Evolutionary conservation across 2,329 filamentous ascomycete genomes (phyloP), one percentile per base, ranked within the genome.

Genomic region (Claviceps spartinae): DNA sequence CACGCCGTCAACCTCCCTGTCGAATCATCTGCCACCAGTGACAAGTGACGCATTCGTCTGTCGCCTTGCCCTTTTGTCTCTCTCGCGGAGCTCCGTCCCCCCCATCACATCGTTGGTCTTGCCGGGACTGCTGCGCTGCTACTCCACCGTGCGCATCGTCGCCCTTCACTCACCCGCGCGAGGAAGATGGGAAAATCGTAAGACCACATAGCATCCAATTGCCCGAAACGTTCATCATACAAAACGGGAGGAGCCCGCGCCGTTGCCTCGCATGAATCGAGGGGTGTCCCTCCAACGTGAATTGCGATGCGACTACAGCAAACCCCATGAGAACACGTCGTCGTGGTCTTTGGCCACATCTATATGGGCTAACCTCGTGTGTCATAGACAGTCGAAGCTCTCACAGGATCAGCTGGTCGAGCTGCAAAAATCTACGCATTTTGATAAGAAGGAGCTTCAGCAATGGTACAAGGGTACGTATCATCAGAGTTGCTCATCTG

Each of bases 381-480:
- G 42, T 48, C 9, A 37, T 49, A 98, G 93, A 73, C 93, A 97
- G 77, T 97, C 91, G 62, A 98, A 97, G 77, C 85, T 98, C 67
- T 95, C 90, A 54, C 88, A 93, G 68, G 86, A 95, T 70, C 89
- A 98, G 78, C 86, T 98, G 65, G 81, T 80, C 60, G 93, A 98
- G 71, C 82, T 98, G 60, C 90, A 97, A 69, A 93, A 88, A 75
- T 89, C 89, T 55, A 98, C 93, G 58, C 89, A 97, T 71, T 98
- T 98, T 66, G 93, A 98, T 72, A 96, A 96, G 83, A 97, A 97
- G 77, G 93, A 98, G 72, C 72, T 98, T 67, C 93, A 98, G 69
- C 91, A 97, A 82, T 98, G 93, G 93, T 97, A 98, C 73, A 97
- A 97, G 79, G 93, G 93, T 95, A 41, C 46, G 48, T 52, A 16